Evolutionary conservation across 352 stramenopile species (phyloP).

Genomic region (Globisporangium okanoganense): DNA sequence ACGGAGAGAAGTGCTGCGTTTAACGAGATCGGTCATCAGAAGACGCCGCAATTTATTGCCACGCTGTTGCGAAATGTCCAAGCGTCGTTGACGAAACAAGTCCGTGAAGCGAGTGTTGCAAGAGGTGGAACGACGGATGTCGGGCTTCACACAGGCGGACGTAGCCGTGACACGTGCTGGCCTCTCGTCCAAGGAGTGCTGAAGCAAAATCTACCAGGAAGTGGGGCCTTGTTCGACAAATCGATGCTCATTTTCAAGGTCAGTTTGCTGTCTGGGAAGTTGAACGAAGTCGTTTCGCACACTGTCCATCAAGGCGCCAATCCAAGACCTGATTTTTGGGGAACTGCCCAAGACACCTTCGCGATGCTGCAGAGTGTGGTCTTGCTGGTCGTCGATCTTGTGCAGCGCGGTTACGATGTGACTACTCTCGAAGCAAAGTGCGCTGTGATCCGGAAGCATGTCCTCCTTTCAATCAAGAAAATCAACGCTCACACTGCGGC

Average conservation of each 20-base stretch:
- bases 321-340: constrained; percentile 9
- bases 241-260: constrained; percentile 30
- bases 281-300: background rate
- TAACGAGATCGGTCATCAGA: constrained; percentile 36
- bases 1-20: constrained; percentile 26
- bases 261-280: constrained; percentile 8
- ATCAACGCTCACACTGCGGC: background rate
- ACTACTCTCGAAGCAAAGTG: background rate
- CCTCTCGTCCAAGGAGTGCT: constrained; percentile 38
- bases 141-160: constrained; percentile 42
- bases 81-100: constrained; percentile 1
- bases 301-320: background rate
- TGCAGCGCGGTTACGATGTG: constrained; percentile 14
- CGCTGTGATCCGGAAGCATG: background rate
- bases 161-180: constrained; percentile 49
- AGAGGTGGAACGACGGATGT: constrained; percentile 46
- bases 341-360: constrained; percentile 12
- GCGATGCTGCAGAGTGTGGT: constrained; percentile 15
- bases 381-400: background rate
- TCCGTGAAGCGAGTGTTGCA: background rate
- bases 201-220: constrained; percentile 29
- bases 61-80: constrained; percentile 23
- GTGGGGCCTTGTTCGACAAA: constrained; percentile 32
- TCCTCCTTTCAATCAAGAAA: background rate
- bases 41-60: constrained; percentile 53